A percentile compares a stretch with the other conserved stretches of the same genome.
phyloP scores from a whole-genome alignment of 257 asterid genomes.

The Dorcoceras hygrometricum region DNA sequence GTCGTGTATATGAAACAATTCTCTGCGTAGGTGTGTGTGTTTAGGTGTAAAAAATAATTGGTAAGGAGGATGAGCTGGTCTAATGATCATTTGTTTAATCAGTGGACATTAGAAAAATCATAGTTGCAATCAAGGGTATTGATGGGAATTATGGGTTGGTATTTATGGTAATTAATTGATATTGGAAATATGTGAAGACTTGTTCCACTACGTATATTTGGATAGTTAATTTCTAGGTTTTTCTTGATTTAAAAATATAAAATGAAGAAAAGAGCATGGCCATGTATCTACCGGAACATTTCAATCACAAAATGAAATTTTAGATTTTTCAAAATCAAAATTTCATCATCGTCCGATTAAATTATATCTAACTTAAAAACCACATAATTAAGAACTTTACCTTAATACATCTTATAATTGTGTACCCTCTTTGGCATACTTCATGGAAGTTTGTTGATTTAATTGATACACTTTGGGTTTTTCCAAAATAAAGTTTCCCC shows the following conservation, averaged over 20 bases:
- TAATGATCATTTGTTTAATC: slow-evolving; percentile 29
- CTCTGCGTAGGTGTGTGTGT: neutral
- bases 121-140: slow-evolving; percentile 34
- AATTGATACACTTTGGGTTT: neutral
- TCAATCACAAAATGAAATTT: too few species aligned
- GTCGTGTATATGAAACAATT: neutral
- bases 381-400: too few species aligned
- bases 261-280: neutral
- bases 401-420: too few species aligned
- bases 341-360: too few species aligned
- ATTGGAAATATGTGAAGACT: neutral
- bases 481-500: too few species aligned
- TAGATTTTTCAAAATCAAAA: too few species aligned
- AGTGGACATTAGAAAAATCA: slow-evolving; percentile 35
- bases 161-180: neutral
- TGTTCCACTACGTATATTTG: slow-evolving; percentile 12
- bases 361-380: too few species aligned
- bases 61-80: slow-evolving; percentile 26
- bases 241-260: neutral
- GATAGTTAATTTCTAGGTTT: slow-evolving; percentile 14
- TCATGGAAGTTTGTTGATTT: neutral
- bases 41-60: slow-evolving; percentile 17
- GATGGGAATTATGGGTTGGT: neutral
- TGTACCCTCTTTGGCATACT: neutral
- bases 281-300: neutral